Conservation (phyloP, 768 basidiomycete species). For the Scleroderma citrinum region DNA sequence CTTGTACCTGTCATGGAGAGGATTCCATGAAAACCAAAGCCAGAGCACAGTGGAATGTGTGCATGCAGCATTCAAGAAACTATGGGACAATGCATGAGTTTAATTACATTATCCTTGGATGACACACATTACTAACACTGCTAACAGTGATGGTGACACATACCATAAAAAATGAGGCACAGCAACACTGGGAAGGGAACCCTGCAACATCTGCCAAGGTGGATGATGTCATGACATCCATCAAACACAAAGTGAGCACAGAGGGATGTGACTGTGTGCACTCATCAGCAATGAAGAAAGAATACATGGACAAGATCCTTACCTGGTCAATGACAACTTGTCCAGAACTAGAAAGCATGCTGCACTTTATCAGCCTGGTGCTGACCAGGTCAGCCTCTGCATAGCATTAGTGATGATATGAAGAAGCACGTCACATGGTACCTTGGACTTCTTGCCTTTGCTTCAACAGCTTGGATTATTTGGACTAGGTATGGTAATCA, state of each 20-base stretch:
- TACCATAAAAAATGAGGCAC: slow-evolving; percentile 3
- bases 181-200: slow-evolving; percentile 21
- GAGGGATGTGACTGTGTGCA: slow-evolving; percentile 21
- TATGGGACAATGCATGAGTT: too few relatives aligned
- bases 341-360: background rate
- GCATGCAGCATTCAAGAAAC: too few relatives aligned
- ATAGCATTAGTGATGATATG: background rate
- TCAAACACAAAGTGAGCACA: slow-evolving; percentile 17
- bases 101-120: too few relatives aligned
- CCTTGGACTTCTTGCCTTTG: background rate
- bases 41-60: too few relatives aligned
- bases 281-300: slow-evolving; percentile 21
- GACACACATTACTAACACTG: too few relatives aligned
- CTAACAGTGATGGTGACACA: too few relatives aligned
- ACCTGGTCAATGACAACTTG: background rate
- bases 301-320: background rate
- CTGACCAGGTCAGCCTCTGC: too few relatives aligned
- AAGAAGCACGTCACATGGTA: background rate
- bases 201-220: slow-evolving; percentile 22
- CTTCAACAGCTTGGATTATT: background rate
- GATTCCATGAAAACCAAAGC: too few relatives aligned
- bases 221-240: slow-evolving; percentile 16
- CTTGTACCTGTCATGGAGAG: too few relatives aligned
- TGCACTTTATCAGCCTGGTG: background rate
- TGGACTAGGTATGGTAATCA: background rate